Evolutionary conservation across 2,329 filamentous ascomycete genomes (phyloP).

Genomic region (Talaromyces rugulosus): DNA sequence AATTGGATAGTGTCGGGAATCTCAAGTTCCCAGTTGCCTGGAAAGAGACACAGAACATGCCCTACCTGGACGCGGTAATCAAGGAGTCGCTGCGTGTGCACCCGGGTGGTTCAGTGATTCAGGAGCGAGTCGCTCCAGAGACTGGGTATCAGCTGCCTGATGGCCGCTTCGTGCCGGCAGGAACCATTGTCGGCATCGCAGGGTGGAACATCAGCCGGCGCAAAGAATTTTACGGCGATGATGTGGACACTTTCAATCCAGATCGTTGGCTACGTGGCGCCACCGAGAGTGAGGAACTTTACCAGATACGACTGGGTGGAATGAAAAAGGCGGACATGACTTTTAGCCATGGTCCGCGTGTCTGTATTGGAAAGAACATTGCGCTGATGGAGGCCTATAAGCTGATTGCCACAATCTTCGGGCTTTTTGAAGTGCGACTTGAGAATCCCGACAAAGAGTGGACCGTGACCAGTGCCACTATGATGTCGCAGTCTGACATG

Average conservation of each 20-base stretch:
- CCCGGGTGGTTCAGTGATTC: constrained; percentile 36
- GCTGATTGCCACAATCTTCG: constrained; percentile 48
- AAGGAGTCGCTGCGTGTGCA: constrained; percentile 23
- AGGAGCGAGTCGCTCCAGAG: constrained; percentile 32
- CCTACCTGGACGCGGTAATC: constrained; percentile 24
- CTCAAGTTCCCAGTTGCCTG: constrained; percentile 14
- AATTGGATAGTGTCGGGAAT: constrained; percentile 19
- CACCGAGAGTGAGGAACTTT: constrained; percentile 15
- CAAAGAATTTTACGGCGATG: constrained; percentile 18
- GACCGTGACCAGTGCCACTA: neutral
- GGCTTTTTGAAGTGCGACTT: neutral
- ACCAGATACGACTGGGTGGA: constrained; percentile 12
- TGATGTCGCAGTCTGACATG: neutral
- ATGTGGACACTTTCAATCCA: constrained; percentile 44
- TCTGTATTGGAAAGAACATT: constrained; percentile 54
- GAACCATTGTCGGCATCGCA: constrained; percentile 44
- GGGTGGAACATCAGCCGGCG: constrained; percentile 39
- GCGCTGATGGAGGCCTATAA: constrained; percentile 58
- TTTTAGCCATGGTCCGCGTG: constrained; percentile 53
- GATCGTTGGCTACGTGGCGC: constrained; percentile 44
- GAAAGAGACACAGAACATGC: constrained; percentile 18
- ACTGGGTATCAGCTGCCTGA: constrained; percentile 37
- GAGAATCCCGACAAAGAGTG: neutral
- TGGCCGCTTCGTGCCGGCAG: constrained; percentile 41
- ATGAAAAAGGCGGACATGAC: constrained; percentile 22